These are phyloP conservation scores for Dimocarpus longan DNA, from an alignment of 345 rosid species.

Conservation along the genomic window DNA sequence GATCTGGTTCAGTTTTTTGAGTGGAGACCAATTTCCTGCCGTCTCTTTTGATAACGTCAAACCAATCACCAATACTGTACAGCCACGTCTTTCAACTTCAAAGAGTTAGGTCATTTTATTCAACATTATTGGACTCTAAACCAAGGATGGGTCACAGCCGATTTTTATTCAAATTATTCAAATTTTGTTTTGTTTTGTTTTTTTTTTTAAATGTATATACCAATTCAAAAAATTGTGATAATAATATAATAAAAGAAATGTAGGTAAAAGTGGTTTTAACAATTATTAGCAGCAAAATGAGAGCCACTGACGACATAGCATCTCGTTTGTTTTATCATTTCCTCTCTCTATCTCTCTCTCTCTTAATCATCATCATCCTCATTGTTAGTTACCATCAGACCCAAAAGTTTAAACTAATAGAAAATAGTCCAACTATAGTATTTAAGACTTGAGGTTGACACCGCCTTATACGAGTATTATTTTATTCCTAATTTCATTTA, in stretches of 20 bases:
- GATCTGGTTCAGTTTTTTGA: not conserved
- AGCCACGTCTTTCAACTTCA: not conserved
- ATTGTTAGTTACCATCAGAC: too few relatives aligned
- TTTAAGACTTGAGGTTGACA: too few relatives aligned
- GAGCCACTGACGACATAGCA: slow-evolving; percentile 77
- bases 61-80: not conserved
- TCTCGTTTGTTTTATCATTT: slow-evolving; percentile 54
- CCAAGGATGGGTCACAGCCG: not conserved
- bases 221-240: not conserved
- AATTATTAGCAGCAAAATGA: slow-evolving; percentile 87
- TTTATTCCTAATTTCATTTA: not conserved
- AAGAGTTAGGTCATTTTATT: slow-evolving; percentile 1
- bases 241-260: slow-evolving; percentile 26
- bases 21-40: slow-evolving; percentile 1
- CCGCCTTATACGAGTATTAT: not conserved
- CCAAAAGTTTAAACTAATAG: too few relatives aligned
- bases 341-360: slow-evolving; percentile 41
- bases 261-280: slow-evolving; percentile 50
- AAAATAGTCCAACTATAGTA: too few relatives aligned
- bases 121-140: slow-evolving; percentile 17
- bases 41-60: not conserved
- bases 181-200: not conserved
- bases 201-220: too few relatives aligned
- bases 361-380: slow-evolving; percentile 73
- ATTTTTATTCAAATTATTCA: slow-evolving; percentile 16